Base-by-base conservation (phyloP, 2,329 filamentous ascomycete genomes). In the Echinosphaeria canescens region DNA sequence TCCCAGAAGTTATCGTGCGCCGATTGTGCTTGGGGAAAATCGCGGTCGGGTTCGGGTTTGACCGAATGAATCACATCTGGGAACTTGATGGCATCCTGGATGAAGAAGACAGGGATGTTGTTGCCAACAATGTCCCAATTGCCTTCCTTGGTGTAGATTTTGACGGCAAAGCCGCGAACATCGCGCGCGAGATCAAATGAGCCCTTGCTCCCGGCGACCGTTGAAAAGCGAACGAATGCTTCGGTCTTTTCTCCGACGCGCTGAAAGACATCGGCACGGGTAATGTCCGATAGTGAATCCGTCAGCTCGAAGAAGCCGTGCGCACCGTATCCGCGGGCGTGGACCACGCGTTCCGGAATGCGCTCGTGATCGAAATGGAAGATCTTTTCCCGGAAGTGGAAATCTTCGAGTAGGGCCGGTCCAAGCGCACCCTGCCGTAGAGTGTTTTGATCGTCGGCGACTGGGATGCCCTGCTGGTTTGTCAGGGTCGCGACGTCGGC, bases 161-260 rank as follows among this genome's bases (percentile, higher is more conserved):
- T 80, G 33, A 79, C 48, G 0, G 78, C 75, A 34, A 85, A 88
- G 2, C 79, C 78, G 20, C 76, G 66, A 3, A 82, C 74, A 52
- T 88, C 78, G n/a, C 79, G 65, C 2, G 82, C 78, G 0, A 75
- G 84, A 42, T 88, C 79, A 5, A 76, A 74, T 27, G 71, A 78
- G 10, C 78, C 79, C 18, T 70, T 61, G 41, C 68, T 78, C 5
- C 75, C 75, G 2, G 78, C 56, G 0, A 80, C 78, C 0, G 79
- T 85, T 0, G 76, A 85, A 45, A 88, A 84, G 1, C 78, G 69
- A 11, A 75, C 40, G 40, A 80, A 79, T 2, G 78, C 53, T n/a
- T 6, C 10, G 7, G 22, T 38, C 36, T 5, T 32, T 19, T 23
- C 13, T 6, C 22, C 22, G 6, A 23, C n/a, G 11, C n/a, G 10